Base-by-base conservation (phyloP, 495 filamentous ascomycete species). In the Friedmanniomyces simplex region DNA sequence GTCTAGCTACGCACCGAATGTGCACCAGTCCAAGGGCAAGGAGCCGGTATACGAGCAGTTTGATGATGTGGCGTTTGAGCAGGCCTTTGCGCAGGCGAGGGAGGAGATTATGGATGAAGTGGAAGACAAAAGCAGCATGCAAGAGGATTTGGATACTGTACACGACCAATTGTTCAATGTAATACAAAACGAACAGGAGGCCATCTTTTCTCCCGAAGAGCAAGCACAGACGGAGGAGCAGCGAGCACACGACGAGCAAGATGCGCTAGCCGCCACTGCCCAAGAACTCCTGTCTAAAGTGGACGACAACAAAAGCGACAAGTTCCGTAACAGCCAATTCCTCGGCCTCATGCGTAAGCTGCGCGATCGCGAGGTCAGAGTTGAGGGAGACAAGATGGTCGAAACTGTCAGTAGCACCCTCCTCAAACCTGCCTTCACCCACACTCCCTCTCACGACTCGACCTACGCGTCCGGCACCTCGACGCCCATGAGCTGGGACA, bases 321-420 rank as follows among this genome's bases (percentile, higher is more conserved):
- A 93, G 62, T 91, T 91, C 66, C 79, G 84, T 64, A 77, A 89
- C 63, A 89, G 86, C 68, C 81, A 79, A 54, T 93, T 93, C 63
- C 74, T 91, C 18, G 77, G 78, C 10, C 69, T 93, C 61, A 91
- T 93, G 88, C 80, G 86, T 42, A 66, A 63, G 25, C 62, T 73
- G 13, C 64, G 70, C 14, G 71, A 73, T 48, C 60, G 63, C 11
- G 71, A 73, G 52, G 64, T 72, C 12, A 59, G 57, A 16, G 71
- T 73, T 4, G 67, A 71, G 42, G 71, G 68, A 22, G 70, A 73
- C 53, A 68, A 73, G 54, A 65, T 73, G 63, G 71, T 73, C 49
- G 71, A 73, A 39, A 60, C 52, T 13, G 61, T 59, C 39, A 59
- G 57, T 63, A 45, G 32, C 21, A 8, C 53, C 43, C 54, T 30